Evolutionary conservation across 148 eudicot species (phyloP), one percentile per base, ranked within the genome.

Genomic region (Rhododendron mucronatum): DNA sequence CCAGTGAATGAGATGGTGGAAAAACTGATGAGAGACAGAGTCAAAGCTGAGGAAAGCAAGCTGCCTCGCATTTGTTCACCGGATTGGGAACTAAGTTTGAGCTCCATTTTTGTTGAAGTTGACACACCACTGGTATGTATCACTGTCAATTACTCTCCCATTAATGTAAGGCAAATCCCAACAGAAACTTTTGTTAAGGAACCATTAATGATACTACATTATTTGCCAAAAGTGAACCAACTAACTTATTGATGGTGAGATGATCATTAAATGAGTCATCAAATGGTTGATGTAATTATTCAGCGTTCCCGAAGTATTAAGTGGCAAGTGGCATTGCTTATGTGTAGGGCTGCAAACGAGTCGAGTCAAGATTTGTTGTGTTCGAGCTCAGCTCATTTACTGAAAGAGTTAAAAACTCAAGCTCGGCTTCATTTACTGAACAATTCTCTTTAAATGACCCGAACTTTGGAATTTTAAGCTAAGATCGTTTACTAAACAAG

Each of bases 101-200:
- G 97, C 92, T 88, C 94, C 82, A 91, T 94, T 79, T 94, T 92
- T 77, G 95, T 94, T 39, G 89, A 91, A 88, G 87, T 91, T 1
- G 93, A 94, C 75, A 93, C 97, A 15, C 93, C 93, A 8, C 84
- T 92, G 93, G 97, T 94, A 90, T 20, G 41, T 51, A 61, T 15
- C 11, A 47, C 12, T 47, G 50, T 47, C 11, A 9, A 47, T 47
- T 47, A 59, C 65, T 59, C 65, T 20, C 65, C 61, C 65, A 5
- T 21, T 20, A 20, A 59, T 21, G 9, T 1, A 20, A 6, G 26
- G n/a, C n/a, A 59, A 59, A 59, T 59, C 2, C 65, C 1, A 5
- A 21, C n/a, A 59, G 65, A 57, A 57, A 57, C 63, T 57, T 57
- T 57, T 57, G 23, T 20, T 21, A 20, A 59, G 2, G 65, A 5